Base-by-base conservation (phyloP, 805 yeast species). In the Candida michaelii region DNA sequence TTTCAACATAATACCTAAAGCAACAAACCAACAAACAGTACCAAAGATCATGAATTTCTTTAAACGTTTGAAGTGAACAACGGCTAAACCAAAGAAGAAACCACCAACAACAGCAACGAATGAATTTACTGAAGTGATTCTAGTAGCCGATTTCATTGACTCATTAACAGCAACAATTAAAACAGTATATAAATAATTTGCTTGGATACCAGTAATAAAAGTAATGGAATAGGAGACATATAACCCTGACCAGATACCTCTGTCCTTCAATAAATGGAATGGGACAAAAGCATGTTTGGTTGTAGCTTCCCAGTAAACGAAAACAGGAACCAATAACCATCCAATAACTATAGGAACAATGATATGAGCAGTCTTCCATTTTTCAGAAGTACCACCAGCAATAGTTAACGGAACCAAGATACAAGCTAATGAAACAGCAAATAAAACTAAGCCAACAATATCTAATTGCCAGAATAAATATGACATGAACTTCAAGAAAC, bases 331-430 rank as follows among this genome's bases (percentile, higher is more conserved):
- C 15, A 81, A 57, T 16, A 71, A 75, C 49, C 77, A 70, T 2
- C 93, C 93, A 42, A 85, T 54, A 16, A 82, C 85, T 36, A 85
- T 62, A 2, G 89, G 88, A 3, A 73, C 91, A 48, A 86, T 79
- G 49, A 82, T 70, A 36, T 76, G 66, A 14, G 79, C 86, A 44
- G 69, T 64, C 40, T 65, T 55, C 93, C 93, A 85, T 42, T 71
- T 66, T 1, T 65, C 49, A 1, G 53, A 33, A 29, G 63, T 56
- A 48, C 89, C 89, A 50, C 88, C 90, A 10, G 90, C 90, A 18
- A 85, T 60, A 8, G 91, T 84, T 49, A 86, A 70, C 13, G 93
- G 91, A 17, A 79, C 80, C 44, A 85, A 67, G 35, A 85, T 69
- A 49, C 82, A 74, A 36, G 86, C 89, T 16, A 85, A 64, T 1